Base-by-base conservation (phyloP, 768 basidiomycete genomes). In the Xanthoconium purpureum region DNA sequence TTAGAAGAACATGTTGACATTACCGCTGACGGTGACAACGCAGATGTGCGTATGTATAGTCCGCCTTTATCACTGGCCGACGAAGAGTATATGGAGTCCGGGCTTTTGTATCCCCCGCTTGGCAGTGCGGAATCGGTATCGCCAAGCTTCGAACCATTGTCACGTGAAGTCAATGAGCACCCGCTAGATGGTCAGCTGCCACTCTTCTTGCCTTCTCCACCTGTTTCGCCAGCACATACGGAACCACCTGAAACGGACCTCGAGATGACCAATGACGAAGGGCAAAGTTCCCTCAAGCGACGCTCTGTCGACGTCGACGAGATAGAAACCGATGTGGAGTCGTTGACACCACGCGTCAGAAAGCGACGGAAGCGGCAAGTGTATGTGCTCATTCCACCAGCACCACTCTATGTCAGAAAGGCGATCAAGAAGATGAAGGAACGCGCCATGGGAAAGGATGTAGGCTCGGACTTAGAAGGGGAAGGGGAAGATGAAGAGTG, bases 121-220 rank as follows among this genome's bases (percentile, higher is more conserved):
- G 50, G 30, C 15, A 30, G 15, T 28, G 30, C 17, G n/a, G 56
- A 55, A 38, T 39, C 50, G 9, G 53, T 47, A 35, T 44, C 39
- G 29, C 36, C 55, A 46, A 54, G 39, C 46, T 51, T 59, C 29
- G 56, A 57, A 8, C 46, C 43, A 28, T 53, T 52, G 14, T 56
- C 61, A 43, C 55, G 20, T 28, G 63, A 63, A 55, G 52, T 55
- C 42, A 63, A 43, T 33, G 58, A 50, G 15, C 55, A 42, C 17
- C 32, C 12, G 15, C 28, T 40, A 28, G 59, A 55, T 48, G 66
- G 65, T 10, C 71, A 65, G 47, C 58, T 75, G 14, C 81, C 81
- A 30, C 68, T 82, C 45, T 83, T 83, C 59, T 61, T 82, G 30
- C 81, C 81, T 37, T 82, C 80, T 39, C 76, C 76, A 7, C 68